Evolutionary conservation across 352 stramenopile species (phyloP), one percentile per base, ranked within the genome.

Genomic region (Phytophthora tubulina): DNA sequence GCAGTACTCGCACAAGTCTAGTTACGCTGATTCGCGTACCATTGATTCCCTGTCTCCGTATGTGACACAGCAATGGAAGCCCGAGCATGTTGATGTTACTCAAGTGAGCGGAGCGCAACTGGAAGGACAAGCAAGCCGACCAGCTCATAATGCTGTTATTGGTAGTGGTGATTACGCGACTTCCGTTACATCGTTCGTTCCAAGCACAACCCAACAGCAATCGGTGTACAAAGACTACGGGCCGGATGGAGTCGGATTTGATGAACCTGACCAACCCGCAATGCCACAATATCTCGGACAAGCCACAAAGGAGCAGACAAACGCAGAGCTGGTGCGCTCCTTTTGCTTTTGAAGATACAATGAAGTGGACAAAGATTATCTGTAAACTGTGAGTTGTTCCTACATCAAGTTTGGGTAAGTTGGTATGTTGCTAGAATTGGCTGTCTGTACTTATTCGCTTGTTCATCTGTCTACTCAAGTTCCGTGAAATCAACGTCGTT

Each of bases 261-360:
- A 69, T 51, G 67, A 64, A 42, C 42, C 51, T 41, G 32, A 31
- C 39, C 8, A 70, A 44, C 33, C 35, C 4, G 4, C 31, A 11
- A 64, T 15, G 15, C 52, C 46, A 0, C 52, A 70, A 60, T 70
- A 69, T 52, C 66, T 62, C 6, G 62, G 52, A 2, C 60, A 65
- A 61, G 41, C 53, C 9, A 70, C 53, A 0, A 74, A 69, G 17
- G 51, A 74, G 27, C 67, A 61, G 31, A 44, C n/a, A n/a, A 54
- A 74, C 48, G 44, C 41, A 3, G 54, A 61, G 42, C 46, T 73
- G 32, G 63, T 52, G 50, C 58, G 35, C 14, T 73, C 66, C 3
- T 74, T 74, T 70, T 74, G 67, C 32, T 74, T 74, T 66, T 74
- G 38, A 60, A 36, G 21, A 27, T 27, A 27, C 21, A 27, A 46